Percentiles rank a stretch among this genome's conserved stretches.
Evolutionary conservation across 139 green algal genomes (phyloP).

Genomic region (Eudorina sp.): DNA sequence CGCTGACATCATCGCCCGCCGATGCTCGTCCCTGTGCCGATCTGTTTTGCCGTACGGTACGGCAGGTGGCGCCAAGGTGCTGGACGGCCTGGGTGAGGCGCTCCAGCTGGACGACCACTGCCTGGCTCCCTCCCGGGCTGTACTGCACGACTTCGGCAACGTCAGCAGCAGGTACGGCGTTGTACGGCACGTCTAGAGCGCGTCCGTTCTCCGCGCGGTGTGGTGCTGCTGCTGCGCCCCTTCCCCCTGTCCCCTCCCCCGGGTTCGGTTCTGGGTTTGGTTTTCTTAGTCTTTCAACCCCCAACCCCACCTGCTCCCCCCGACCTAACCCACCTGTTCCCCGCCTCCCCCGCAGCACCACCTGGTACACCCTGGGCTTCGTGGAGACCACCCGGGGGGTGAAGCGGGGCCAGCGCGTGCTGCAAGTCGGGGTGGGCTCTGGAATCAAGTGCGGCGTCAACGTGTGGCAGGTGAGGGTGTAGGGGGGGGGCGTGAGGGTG

Average conservation of each 20-base stretch:
- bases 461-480: conserved; percentile 60
- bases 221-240: too few species aligned
- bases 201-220: too few species aligned
- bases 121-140: conserved; percentile 61
- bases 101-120: conserved; percentile 59
- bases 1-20: too few species aligned
- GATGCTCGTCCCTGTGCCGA: too few species aligned
- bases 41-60: too few species aligned
- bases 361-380: conserved; percentile 74
- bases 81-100: conserved; percentile 74
- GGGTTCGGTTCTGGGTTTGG: too few species aligned
- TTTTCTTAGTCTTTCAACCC: neutral
- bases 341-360: conserved; percentile 45
- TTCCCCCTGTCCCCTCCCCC: neutral
- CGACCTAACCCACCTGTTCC: neutral
- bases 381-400: conserved; percentile 66
- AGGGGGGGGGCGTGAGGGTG: neutral
- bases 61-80: conserved; percentile 46
- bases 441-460: conserved; percentile 73
- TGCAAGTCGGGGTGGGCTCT: conserved; percentile 66
- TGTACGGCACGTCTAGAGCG: too few species aligned
- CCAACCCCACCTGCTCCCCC: neutral
- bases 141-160: conserved; percentile 54
- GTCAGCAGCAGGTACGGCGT: conserved; percentile 40
- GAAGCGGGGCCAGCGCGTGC: conserved; percentile 55